Base-by-base conservation (phyloP, 2,329 filamentous ascomycete species). In the Drechslerella dactyloides region DNA sequence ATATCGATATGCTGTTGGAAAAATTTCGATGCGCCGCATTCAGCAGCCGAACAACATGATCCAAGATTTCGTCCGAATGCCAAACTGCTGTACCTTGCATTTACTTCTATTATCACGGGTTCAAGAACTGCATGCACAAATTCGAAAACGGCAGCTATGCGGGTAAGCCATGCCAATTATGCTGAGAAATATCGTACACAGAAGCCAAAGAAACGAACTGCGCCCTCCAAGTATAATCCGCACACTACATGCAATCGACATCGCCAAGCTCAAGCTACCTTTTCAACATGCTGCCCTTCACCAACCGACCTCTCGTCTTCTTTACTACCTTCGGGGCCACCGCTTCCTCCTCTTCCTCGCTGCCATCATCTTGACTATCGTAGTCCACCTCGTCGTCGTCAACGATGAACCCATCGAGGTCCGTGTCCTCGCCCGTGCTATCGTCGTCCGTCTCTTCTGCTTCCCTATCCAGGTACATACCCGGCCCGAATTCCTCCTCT, bases 371-470 rank as follows among this genome's bases (percentile, higher is more conserved):
- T 19, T 79, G 78, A 7, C 76, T 77, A 17, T 79, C 78, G 21
- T 79, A 79, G 55, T 78, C 78, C n/a, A 78, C 77, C 53, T 82
- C 78, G 21, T 79, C 80, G 7, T 81, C 80, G 42, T 84, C 83
- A 1, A 81, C 80, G 55, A 83, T 79, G 74, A 82, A 81, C 56
- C 83, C 82, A 53, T 80, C 81, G 27, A 78, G 81, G 56, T 79
- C 81, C 37, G 76, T 78, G 77, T 78, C 80, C 59, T 80, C 79
- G 61, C 78, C 77, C 6, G 77, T 77, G n/a, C 76, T 74, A 17
- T 79, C 78, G 58, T 80, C 79, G 2, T 80, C 80, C 2, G 79
- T 79, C 7, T 80, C 80, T 4, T 75, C 76, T 1, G 75, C 76
- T 54, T 78, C 76, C 2, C 76, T 76, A 44, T 78, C 77, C 23